Base-by-base conservation (phyloP, 2,329 filamentous ascomycete genomes). In the Diaporthe vaccinii region DNA sequence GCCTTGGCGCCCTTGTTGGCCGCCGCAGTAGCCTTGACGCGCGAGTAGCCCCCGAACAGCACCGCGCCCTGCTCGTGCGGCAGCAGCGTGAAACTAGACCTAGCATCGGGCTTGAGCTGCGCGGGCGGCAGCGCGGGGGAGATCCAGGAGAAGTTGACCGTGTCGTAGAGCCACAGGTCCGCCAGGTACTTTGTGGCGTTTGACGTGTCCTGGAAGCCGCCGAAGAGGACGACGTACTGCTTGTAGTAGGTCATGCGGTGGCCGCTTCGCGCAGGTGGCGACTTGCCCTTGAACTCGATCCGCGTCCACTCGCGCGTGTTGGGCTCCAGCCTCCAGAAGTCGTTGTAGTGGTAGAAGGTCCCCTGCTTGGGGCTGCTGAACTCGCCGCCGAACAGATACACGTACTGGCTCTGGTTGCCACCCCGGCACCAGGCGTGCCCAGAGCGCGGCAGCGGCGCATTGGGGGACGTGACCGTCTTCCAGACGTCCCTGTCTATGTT, bases 301-400 rank as follows among this genome's bases (percentile, higher is more conserved):
- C 96, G 93, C 74, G 92, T 94, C 97, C 97, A 99, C 86, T 99
- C 97, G 80, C 95, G 90, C 10, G 91, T 92, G 12, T 89, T 90
- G 0, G 96, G 94, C 81, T 98, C 96, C 58, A 98, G 89, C 68
- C 93, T 90, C 96, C 97, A 99, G 83, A 99, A 98, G 85, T 98
- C 97, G 81, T 98, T 98, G 86, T 99, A 99, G 84, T 99, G 97
- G 84, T 99, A 98, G 81, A 99, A 99, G 0, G 96, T 98, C 5
- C 97, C 97, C 84, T 98, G 97, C 83, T 98, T 98, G 2, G 97
- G 97, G 39, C 93, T 96, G 75, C 94, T 97, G 84, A 99, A 99
- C 85, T 99, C 97, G 76, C 96, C 97, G 78, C 97, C 97, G 81
- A 98, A 98, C 22, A 99, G 86, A 83, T 98, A 99, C 71, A 98